phyloP scores from a whole-genome alignment of 805 yeast species.

The Tetrapisispora fleetii region DNA sequence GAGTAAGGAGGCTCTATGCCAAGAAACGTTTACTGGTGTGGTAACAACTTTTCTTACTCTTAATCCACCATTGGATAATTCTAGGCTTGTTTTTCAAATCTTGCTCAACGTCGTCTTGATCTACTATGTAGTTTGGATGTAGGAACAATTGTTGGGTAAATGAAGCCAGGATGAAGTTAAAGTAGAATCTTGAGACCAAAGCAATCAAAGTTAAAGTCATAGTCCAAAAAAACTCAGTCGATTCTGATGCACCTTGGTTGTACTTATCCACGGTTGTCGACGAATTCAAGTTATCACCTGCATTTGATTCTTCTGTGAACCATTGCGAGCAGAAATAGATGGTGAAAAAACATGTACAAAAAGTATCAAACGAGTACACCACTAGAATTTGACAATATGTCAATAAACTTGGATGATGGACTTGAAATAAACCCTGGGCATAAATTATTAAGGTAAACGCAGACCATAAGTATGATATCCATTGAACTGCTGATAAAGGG shows the following conservation, averaged over 20 bases:
- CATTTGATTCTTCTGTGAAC: conserved; percentile 42
- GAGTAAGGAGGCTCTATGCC: conserved; percentile 2
- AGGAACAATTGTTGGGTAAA: conserved; percentile 49
- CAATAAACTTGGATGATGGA: conserved; percentile 48
- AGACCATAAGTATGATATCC: conserved; percentile 66
- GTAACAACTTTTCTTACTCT: conserved; percentile 26
- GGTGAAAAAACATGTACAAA: conserved; percentile 58
- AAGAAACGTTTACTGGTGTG: conserved; percentile 19
- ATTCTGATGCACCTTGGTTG: conserved; percentile 54
- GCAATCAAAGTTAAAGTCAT: conserved; percentile 40
- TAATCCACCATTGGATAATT: conserved; percentile 24
- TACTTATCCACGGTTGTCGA: background rate
- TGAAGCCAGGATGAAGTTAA: conserved; percentile 47
- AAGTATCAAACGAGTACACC: conserved; percentile 57
- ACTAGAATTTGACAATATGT: conserved; percentile 54
- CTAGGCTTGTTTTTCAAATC: conserved; percentile 27
- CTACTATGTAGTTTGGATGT: conserved; percentile 34
- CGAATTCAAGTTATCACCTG: background rate
- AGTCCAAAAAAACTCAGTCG: conserved; percentile 49
- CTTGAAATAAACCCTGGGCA: conserved; percentile 43
- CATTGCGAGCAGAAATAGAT: conserved; percentile 65
- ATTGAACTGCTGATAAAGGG: conserved; percentile 70
- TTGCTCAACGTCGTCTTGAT: conserved; percentile 30
- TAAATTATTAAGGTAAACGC: conserved; percentile 55
- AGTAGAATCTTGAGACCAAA: conserved; percentile 45